phyloP scores from a whole-genome alignment of 352 stramenopile genomes.

The Phytophthora boehmeriae region DNA sequence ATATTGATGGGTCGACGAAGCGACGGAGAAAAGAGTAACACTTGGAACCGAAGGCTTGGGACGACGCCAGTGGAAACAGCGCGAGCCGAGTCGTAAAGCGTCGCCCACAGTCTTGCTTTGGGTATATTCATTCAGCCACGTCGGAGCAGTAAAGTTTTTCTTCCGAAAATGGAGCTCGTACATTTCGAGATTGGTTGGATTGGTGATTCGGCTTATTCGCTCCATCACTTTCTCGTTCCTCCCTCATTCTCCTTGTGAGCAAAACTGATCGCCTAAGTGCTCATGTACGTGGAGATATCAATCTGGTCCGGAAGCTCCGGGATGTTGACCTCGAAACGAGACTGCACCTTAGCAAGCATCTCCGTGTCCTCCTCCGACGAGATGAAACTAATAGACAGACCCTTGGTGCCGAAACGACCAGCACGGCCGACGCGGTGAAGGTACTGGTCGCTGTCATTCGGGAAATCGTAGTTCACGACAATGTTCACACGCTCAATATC shows the following conservation, averaged over 20 bases:
- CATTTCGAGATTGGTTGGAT: slow-evolving; percentile 37
- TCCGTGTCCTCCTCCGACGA: slow-evolving; percentile 97
- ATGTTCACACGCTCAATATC: slow-evolving; percentile 99
- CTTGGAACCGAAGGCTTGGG: slow-evolving; percentile 34
- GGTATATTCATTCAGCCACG: slow-evolving; percentile 51
- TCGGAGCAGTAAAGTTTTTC: slow-evolving; percentile 35
- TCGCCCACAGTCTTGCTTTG: slow-evolving; percentile 41
- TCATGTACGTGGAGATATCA: slow-evolving; percentile 99
- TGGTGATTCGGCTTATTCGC: slow-evolving; percentile 23
- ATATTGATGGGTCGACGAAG: slow-evolving; percentile 63
- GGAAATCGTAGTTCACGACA: slow-evolving; percentile 99
- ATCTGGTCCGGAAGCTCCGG: slow-evolving; percentile 99
- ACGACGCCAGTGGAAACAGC: slow-evolving; percentile 43
- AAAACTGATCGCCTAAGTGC: slow-evolving; percentile 60
- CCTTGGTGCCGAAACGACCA: slow-evolving; percentile 99
- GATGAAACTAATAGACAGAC: slow-evolving; percentile 99
- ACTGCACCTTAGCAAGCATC: slow-evolving; percentile 98
- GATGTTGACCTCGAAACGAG: slow-evolving; percentile 99
- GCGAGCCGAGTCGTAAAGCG: slow-evolving; percentile 45
- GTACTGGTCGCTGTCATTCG: slow-evolving; percentile 98
- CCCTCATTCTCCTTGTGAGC: slow-evolving; percentile 16
- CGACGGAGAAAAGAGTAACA: slow-evolving; percentile 71
- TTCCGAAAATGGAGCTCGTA: slow-evolving; percentile 36
- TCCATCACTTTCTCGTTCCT: slow-evolving; percentile 2
- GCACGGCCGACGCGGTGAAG: slow-evolving; percentile 98